Conservation (phyloP, 805 yeast species). For the Ogataea kodamae region DNA sequence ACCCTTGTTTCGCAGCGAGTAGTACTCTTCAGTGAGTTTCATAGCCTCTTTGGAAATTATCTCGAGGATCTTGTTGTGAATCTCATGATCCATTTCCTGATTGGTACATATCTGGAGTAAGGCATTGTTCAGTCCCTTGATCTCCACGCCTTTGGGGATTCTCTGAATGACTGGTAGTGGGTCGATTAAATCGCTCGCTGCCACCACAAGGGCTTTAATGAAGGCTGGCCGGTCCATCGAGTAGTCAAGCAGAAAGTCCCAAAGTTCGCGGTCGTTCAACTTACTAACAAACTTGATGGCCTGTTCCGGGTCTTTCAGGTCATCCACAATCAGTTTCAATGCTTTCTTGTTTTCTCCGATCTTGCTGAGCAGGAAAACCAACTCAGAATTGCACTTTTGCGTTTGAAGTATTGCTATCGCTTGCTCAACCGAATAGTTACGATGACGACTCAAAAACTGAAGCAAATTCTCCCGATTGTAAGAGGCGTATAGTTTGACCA, state of each 20-base stretch:
- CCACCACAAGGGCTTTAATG: slow-evolving; percentile 67
- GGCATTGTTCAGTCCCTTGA: slow-evolving; percentile 62
- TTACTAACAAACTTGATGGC: slow-evolving; percentile 78
- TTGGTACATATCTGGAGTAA: slow-evolving; percentile 60
- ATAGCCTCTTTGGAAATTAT: slow-evolving; percentile 53
- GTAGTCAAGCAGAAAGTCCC: slow-evolving; percentile 71
- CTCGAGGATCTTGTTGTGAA: slow-evolving; percentile 53
- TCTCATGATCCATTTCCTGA: slow-evolving; percentile 50
- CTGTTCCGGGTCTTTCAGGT: slow-evolving; percentile 69
- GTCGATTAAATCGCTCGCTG: slow-evolving; percentile 60
- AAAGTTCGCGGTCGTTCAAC: slow-evolving; percentile 68
- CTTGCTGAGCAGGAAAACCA: slow-evolving; percentile 76
- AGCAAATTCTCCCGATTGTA: slow-evolving; percentile 54
- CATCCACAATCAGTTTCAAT: slow-evolving; percentile 67
- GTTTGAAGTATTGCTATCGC: slow-evolving; percentile 68
- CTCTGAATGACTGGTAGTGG: slow-evolving; percentile 66
- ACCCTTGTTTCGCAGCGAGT: slow-evolving; percentile 34
- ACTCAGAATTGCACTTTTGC: slow-evolving; percentile 56
- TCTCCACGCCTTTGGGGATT: slow-evolving; percentile 58
- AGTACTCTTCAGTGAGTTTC: slow-evolving; percentile 31
- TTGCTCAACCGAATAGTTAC: slow-evolving; percentile 60
- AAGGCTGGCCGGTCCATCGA: slow-evolving; percentile 73
- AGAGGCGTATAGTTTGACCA: slow-evolving; percentile 61
- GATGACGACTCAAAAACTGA: slow-evolving; percentile 56
- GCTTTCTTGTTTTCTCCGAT: slow-evolving; percentile 81